Conservation (phyloP, 2,329 filamentous ascomycete species). For the Juglanconis oblonga region DNA sequence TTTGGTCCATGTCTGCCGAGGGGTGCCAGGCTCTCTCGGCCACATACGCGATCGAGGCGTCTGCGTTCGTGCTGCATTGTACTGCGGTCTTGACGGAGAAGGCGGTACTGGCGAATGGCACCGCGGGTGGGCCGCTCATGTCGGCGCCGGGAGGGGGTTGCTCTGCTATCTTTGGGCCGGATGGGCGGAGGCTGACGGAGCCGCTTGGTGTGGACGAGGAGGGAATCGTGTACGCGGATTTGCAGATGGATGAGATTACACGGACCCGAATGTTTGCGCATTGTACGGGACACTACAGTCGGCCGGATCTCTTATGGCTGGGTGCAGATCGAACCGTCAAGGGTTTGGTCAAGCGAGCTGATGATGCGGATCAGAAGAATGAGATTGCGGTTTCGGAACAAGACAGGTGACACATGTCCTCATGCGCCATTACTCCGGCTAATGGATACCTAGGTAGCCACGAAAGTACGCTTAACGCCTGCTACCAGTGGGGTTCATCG, state of each 20-base stretch:
- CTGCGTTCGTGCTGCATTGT: constrained; percentile 51
- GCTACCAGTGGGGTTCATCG: neutral
- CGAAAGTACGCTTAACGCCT: too few species aligned
- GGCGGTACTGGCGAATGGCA: constrained; percentile 2
- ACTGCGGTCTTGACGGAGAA: constrained; percentile 35
- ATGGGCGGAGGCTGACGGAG: constrained; percentile 20
- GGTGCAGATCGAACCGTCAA: constrained; percentile 27
- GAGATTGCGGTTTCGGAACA: neutral
- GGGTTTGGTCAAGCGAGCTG: constrained; percentile 13
- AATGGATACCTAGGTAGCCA: too few species aligned
- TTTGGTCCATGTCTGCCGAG: constrained; percentile 30
- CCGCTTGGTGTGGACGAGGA: constrained; percentile 13
- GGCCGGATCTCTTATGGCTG: constrained; percentile 14
- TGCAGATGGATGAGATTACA: constrained; percentile 9
- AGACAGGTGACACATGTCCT: neutral
- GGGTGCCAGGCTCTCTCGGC: constrained; percentile 44
- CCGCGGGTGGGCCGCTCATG: neutral
- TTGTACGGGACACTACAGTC: constrained; percentile 10
- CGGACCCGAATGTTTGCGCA: constrained; percentile 8
- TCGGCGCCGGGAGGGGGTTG: constrained; percentile 23
- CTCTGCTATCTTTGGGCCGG: constrained; percentile 22
- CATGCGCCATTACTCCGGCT: too few species aligned
- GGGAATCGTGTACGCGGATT: constrained; percentile 7
- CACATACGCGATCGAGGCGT: constrained; percentile 55
- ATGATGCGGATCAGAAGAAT: neutral